These are phyloP conservation scores for Coleophoma crateriformis DNA, from an alignment of 2,329 filamentous ascomycete genomes.

Conservation along the genomic window DNA sequence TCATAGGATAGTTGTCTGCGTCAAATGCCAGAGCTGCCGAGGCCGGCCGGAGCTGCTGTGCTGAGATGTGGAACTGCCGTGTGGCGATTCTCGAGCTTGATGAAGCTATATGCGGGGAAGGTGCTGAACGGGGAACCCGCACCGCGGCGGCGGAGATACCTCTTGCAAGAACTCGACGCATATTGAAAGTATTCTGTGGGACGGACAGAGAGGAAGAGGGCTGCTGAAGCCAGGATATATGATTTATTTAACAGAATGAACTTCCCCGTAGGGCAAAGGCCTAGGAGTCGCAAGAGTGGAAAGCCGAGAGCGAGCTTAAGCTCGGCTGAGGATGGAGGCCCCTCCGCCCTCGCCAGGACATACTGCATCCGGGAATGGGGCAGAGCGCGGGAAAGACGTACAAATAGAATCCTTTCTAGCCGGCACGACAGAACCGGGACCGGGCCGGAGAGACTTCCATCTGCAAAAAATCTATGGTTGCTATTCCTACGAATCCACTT, in stretches of 20 bases:
- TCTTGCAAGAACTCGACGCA: constrained; percentile 24
- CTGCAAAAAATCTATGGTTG: too few species aligned
- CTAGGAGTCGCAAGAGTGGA: not conserved
- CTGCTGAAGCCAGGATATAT: not conserved
- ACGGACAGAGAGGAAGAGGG: too few species aligned
- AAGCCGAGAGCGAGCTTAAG: not conserved
- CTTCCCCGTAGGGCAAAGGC: not conserved
- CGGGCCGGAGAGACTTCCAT: too few species aligned
- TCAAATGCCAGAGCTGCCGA: constrained; percentile 47
- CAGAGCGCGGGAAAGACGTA: too few species aligned
- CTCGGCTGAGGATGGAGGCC: too few species aligned
- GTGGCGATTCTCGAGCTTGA: constrained; percentile 29
- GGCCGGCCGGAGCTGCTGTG: constrained; percentile 47
- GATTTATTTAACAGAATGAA: not conserved
- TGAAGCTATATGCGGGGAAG: constrained; percentile 18
- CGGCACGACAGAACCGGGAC: too few species aligned
- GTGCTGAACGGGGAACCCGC: constrained; percentile 16
- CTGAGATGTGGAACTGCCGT: constrained; percentile 52
- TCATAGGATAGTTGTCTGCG: constrained; percentile 59
- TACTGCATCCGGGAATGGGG: too few species aligned
- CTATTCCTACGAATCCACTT: too few species aligned
- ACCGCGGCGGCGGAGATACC: constrained; percentile 19
- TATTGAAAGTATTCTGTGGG: constrained; percentile 8
- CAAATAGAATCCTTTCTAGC: too few species aligned
- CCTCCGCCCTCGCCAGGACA: too few species aligned